phyloP scores from a whole-genome alignment of 2,329 filamentous ascomycete genomes.

The Alternaria viburni region DNA sequence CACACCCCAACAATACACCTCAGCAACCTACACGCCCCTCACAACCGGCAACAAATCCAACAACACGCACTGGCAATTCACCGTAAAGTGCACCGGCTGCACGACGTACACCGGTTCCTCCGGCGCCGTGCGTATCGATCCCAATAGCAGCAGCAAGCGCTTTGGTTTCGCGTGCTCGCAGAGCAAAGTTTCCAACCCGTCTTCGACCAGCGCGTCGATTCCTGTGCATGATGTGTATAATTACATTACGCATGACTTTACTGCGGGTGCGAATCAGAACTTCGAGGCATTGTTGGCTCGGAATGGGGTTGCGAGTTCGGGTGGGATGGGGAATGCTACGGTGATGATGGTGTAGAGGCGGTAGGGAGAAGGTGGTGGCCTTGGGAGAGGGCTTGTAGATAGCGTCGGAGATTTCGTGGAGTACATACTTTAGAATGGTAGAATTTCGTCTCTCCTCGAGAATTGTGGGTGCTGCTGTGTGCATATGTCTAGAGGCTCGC shows the following conservation, averaged over 20 bases:
- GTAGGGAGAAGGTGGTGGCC: background rate
- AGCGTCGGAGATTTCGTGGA: background rate
- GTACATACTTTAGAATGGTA: background rate
- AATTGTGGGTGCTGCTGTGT: background rate
- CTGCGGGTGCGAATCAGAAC: conserved; percentile 29
- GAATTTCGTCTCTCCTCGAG: background rate
- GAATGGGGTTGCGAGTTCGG: conserved; percentile 27
- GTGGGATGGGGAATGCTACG: background rate
- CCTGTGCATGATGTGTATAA: conserved; percentile 36
- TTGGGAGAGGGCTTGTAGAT: background rate
- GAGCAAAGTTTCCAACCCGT: conserved; percentile 26
- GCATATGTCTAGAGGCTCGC: background rate
- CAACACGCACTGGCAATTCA: conserved; percentile 42
- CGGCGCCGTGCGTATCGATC: conserved; percentile 25
- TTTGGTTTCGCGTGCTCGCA: conserved; percentile 34
- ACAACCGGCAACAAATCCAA: conserved; percentile 36
- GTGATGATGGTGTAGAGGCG: background rate
- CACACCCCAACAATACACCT: conserved; percentile 30
- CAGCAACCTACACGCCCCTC: conserved; percentile 32
- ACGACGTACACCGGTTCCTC: conserved; percentile 28
- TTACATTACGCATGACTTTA: conserved; percentile 41
- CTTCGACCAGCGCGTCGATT: conserved; percentile 28
- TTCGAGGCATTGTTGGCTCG: conserved; percentile 29
- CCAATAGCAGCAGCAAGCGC: conserved; percentile 22
- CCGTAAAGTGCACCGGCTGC: conserved; percentile 39